A percentile compares a stretch with the other conserved stretches of the same genome.
These are phyloP conservation scores for Metschnikowia koreensis DNA, from an alignment of 805 yeast genomes.

Conservation along the genomic window DNA sequence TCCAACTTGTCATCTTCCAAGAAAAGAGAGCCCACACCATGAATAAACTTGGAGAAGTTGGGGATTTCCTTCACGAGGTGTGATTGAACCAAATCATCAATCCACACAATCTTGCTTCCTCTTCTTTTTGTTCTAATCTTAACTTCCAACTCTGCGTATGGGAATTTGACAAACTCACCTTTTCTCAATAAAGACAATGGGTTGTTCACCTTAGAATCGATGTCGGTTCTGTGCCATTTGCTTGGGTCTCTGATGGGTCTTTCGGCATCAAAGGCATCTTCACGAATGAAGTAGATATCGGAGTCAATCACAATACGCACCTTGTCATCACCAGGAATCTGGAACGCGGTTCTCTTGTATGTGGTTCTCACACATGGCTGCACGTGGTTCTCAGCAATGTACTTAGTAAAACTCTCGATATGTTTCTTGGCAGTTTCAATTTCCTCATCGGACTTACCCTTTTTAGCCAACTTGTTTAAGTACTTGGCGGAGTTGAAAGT, in stretches of 20 bases:
- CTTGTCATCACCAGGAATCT: constrained; percentile 95
- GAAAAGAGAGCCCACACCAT: constrained; percentile 85
- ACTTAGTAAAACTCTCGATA: constrained; percentile 59
- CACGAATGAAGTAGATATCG: constrained; percentile 83
- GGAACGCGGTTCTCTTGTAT: constrained; percentile 92
- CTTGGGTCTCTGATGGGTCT: constrained; percentile 88
- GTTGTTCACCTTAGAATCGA: constrained; percentile 71
- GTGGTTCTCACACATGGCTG: constrained; percentile 86
- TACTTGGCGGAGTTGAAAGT: constrained; percentile 47
- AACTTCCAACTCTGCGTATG: constrained; percentile 86
- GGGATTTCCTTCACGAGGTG: constrained; percentile 93
- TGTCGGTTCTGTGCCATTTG: constrained; percentile 89
- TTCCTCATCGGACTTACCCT: constrained; percentile 52
- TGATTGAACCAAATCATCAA: constrained; percentile 71
- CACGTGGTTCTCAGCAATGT: constrained; percentile 61
- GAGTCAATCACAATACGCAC: constrained; percentile 89
- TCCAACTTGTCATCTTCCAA: constrained; percentile 89
- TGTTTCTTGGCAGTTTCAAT: constrained; percentile 53
- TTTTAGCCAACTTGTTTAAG: constrained; percentile 59
- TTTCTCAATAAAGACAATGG: constrained; percentile 74
- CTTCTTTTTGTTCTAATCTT: constrained; percentile 52
- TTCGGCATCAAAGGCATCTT: constrained; percentile 79
- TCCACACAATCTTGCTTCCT: constrained; percentile 64
- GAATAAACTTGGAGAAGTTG: constrained; percentile 87
- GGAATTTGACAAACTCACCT: constrained; percentile 83